A percentile compares a stretch with the other conserved stretches of the same genome.
phyloP scores from a whole-genome alignment of 1,139 yeast species.

The Kluyveromyces sp. region DNA sequence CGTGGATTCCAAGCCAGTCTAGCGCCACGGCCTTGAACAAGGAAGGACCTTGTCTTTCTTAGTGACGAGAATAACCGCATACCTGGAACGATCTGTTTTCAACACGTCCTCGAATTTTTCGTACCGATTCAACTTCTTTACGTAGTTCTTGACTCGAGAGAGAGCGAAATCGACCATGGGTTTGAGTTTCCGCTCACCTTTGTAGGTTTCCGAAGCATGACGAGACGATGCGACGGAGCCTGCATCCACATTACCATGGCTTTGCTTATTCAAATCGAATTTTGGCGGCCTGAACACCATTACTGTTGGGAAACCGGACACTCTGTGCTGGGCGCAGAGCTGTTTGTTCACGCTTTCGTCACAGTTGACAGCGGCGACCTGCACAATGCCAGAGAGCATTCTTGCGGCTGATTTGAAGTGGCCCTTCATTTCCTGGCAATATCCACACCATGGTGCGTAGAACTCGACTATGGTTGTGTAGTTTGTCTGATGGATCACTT shows the following conservation, averaged over 20 bases:
- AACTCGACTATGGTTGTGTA: slow-evolving; percentile 82
- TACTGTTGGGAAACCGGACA: slow-evolving; percentile 77
- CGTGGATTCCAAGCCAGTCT: slow-evolving; percentile 50
- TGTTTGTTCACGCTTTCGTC: slow-evolving; percentile 59
- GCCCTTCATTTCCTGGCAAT: slow-evolving; percentile 54
- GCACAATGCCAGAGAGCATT: slow-evolving; percentile 41
- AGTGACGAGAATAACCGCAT: slow-evolving; percentile 37
- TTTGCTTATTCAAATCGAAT: slow-evolving; percentile 28
- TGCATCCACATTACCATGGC: slow-evolving; percentile 4
- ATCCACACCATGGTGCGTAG: slow-evolving; percentile 97
- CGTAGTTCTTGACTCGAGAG: slow-evolving; percentile 65
- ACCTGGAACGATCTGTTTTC: slow-evolving; percentile 3
- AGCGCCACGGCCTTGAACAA: slow-evolving; percentile 66
- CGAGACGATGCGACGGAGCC: neutral
- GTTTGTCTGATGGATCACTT: slow-evolving; percentile 58
- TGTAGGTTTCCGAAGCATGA: slow-evolving; percentile 59
- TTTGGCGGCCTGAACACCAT: slow-evolving; percentile 81
- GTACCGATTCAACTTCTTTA: slow-evolving; percentile 41
- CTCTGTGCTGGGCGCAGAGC: slow-evolving; percentile 58
- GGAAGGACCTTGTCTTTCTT: slow-evolving; percentile 45
- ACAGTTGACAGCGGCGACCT: slow-evolving; percentile 84
- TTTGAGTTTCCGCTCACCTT: slow-evolving; percentile 58
- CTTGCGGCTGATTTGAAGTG: slow-evolving; percentile 59
- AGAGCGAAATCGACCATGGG: slow-evolving; percentile 52
- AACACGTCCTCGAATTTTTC: slow-evolving; percentile 29